Evolutionary conservation across 768 basidiomycete genomes (phyloP), one percentile per base, ranked within the genome.

Genomic region (Amanita molliuscula): DNA sequence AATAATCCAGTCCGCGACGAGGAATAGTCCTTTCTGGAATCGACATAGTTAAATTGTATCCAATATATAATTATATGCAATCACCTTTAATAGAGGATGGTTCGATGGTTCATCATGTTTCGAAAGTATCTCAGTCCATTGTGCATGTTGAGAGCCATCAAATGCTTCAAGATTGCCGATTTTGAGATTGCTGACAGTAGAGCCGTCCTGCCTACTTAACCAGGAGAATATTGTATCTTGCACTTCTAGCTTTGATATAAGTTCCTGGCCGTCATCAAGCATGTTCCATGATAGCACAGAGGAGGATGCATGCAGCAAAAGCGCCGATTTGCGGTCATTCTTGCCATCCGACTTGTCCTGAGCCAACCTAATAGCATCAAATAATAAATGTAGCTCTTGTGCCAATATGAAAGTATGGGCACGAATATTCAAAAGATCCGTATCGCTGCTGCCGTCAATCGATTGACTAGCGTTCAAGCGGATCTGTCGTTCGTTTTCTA

Each of bases 281-380:
- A 97, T 93, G 52, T 76, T 76, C 92, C 93, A 98, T 0, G 88
- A 90, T 41, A 98, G 83, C 62, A 92, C 87, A 5, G 81, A 78
- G 0, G 90, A 90, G 5, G 81, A 82, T 0, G 90, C 84, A 53
- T 88, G 83, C 26, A 95, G 66, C 46, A 88, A 74, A 41, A 92
- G 72, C 1, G 90, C 88, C 1, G 87, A 86, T 58, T 88, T 88
- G 55, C 83, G 79, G 55, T 86, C 84, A 4, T 78, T 72, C 51
- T 66, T 76, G 54, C 79, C 75, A 55, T 79, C 78, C 44, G 67
- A 76, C 55, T 84, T 81, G 58, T 89, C 86, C 62, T 91, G 89
- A 28, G 84, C 86, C 46, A 87, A 71, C 53, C 84, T 84, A 57
- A 91, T 86, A 0, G 87, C 88, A 44, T 92, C 89, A 62, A 94